Evolutionary conservation across 345 rosid species (phyloP).

Genomic region (Pugionium cornutum): DNA sequence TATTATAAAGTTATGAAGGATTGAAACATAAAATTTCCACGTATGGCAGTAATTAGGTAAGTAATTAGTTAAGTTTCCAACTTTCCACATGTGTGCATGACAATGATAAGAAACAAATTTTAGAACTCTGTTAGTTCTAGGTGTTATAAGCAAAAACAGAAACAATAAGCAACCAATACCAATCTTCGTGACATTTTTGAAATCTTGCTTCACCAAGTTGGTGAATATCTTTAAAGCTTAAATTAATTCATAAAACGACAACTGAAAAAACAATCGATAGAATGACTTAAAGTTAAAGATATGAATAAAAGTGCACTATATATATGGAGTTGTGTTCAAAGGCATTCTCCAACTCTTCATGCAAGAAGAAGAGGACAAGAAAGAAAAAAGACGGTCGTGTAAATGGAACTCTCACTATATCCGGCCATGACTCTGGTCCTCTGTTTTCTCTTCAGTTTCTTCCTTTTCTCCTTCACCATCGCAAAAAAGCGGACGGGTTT

Average conservation of each 20-base stretch:
- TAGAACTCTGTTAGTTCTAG: background rate
- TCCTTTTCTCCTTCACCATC: constrained; percentile 21
- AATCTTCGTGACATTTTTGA: background rate
- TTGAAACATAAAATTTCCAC: background rate
- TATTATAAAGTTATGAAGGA: too few species aligned
- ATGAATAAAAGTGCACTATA: too few species aligned
- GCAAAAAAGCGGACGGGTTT: constrained; percentile 1
- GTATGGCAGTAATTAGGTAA: constrained; percentile 3
- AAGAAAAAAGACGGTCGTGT: background rate
- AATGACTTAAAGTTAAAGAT: too few species aligned
- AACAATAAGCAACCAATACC: background rate
- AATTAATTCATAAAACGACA: too few species aligned
- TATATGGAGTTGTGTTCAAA: too few species aligned
- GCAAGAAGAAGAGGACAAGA: background rate
- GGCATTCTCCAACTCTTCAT: background rate
- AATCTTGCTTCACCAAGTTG: constrained; percentile 9
- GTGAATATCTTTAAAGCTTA: background rate
- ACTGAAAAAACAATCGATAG: too few species aligned
- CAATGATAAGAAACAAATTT: background rate
- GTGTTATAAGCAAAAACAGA: background rate
- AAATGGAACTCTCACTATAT: constrained; percentile 21
- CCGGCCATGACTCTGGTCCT: constrained; percentile 2
- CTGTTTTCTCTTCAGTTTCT: constrained; percentile 15
- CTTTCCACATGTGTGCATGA: constrained; percentile 19
- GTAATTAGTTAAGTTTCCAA: background rate